phyloP scores from a whole-genome alignment of 2,329 filamentous ascomycete genomes.

The Aureobasidium subglaciale region DNA sequence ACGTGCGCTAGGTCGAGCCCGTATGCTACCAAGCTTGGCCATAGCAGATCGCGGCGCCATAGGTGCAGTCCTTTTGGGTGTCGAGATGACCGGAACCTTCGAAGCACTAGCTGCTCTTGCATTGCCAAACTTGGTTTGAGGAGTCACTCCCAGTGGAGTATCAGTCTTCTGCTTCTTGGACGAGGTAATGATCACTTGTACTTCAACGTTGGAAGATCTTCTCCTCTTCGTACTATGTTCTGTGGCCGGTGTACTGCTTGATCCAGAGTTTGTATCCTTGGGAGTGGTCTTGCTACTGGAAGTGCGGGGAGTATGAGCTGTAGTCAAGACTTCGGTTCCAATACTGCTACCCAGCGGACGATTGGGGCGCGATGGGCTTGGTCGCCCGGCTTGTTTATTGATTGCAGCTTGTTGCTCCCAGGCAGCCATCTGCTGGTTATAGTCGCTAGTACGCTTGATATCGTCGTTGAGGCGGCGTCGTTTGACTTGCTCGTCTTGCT shows the following conservation, averaged over 20 bases:
- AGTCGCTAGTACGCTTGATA: background rate
- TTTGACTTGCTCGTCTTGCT: background rate
- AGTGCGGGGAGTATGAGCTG: background rate
- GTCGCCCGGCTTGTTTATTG: background rate
- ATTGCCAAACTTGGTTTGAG: background rate
- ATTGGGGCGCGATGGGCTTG: background rate
- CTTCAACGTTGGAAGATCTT: background rate
- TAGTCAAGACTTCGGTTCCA: conserved; percentile 1
- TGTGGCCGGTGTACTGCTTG: background rate
- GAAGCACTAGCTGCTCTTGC: background rate
- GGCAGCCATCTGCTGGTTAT: background rate
- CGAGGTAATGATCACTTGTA: background rate
- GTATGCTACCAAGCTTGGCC: background rate
- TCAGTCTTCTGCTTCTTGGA: conserved; percentile 9
- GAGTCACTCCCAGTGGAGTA: background rate
- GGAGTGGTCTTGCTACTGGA: background rate
- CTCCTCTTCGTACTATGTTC: background rate
- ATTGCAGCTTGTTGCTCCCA: conserved; percentile 1
- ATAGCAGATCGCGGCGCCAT: background rate
- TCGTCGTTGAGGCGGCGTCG: conserved; percentile 11
- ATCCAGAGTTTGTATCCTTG: background rate
- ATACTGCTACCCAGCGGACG: conserved; percentile 11
- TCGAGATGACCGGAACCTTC: background rate
- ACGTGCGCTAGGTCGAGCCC: background rate
- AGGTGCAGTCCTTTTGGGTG: background rate